Evolutionary conservation across 2,329 filamentous ascomycete species (phyloP).

Genomic region (Claviceps sorghi): DNA sequence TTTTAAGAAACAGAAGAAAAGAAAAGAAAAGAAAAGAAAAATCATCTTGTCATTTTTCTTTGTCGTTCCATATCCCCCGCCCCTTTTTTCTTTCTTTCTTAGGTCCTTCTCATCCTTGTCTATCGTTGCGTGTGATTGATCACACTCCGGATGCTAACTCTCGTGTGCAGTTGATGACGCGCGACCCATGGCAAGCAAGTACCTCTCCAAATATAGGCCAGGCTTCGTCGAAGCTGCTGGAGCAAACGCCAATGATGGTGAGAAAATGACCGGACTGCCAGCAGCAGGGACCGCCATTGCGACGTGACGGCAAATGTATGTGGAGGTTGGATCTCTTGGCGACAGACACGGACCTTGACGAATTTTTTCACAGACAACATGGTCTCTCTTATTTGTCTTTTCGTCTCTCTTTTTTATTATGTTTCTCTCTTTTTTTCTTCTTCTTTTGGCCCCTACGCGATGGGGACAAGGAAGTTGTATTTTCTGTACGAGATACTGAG

Average conservation of each 20-base stretch:
- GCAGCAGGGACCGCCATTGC: slow-evolving; percentile 16
- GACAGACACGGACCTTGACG: not conserved
- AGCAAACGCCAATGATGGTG: slow-evolving; percentile 12
- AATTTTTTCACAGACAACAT: not conserved
- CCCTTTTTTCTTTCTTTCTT: not conserved
- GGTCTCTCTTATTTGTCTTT: not conserved
- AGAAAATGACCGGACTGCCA: slow-evolving; percentile 7
- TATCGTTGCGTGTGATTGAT: not conserved
- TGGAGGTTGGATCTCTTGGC: not conserved
- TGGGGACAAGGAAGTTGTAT: not conserved
- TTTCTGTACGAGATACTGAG: not conserved
- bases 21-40: too few species aligned
- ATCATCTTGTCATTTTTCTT: not conserved
- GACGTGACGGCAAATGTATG: slow-evolving; percentile 11
- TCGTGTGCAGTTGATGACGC: slow-evolving; percentile 41
- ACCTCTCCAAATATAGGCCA: slow-evolving; percentile 46
- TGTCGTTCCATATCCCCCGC: not conserved
- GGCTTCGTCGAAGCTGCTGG: slow-evolving; percentile 27
- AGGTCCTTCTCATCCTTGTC: not conserved
- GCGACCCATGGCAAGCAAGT: slow-evolving; percentile 46
- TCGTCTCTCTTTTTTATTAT: not conserved
- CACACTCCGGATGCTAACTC: not conserved
- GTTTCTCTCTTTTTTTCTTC: not conserved
- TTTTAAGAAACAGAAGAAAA: too few species aligned
- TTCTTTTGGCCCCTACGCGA: not conserved